These are phyloP conservation scores for Saksenaea vasiformis DNA, from an alignment of 371 early-diverging fungal species.

Conservation along the genomic window DNA sequence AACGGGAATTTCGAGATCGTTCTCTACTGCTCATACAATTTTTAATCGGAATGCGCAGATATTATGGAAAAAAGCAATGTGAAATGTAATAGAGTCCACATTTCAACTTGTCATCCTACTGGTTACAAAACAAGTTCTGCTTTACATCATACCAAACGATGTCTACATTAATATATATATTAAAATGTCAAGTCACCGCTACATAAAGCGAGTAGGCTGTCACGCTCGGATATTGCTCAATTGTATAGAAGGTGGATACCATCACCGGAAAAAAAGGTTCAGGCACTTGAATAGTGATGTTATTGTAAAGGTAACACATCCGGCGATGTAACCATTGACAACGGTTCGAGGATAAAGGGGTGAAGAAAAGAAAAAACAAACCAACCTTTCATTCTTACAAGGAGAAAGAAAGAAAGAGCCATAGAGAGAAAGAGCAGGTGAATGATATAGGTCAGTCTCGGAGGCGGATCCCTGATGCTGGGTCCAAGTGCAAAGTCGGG, in stretches of 20 bases:
- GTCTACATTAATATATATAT: not conserved
- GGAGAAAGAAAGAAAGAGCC: not conserved
- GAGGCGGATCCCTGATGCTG: not conserved
- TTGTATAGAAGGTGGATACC: not conserved
- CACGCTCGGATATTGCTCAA: not conserved
- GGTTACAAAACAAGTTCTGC: not conserved
- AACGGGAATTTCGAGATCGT: too few relatives aligned
- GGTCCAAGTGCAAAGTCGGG: conserved; percentile 7
- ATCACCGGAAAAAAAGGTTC: not conserved
- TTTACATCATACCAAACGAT: not conserved
- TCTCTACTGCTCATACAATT: too few relatives aligned
- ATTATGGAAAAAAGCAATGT: not conserved
- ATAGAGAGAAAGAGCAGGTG: not conserved
- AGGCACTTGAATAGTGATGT: not conserved
- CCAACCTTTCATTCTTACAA: not conserved
- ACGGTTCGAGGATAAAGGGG: too few relatives aligned
- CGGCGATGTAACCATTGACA: not conserved
- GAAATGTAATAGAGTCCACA: not conserved
- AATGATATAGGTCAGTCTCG: not conserved
- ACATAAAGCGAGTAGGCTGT: not conserved
- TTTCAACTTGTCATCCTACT: not conserved
- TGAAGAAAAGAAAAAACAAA: not conserved
- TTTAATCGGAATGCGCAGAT: not conserved
- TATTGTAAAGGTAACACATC: not conserved
- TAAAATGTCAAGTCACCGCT: not conserved